phyloP scores from a whole-genome alignment of 192 early-diverging fungal species.

The Coemansia sp. region DNA sequence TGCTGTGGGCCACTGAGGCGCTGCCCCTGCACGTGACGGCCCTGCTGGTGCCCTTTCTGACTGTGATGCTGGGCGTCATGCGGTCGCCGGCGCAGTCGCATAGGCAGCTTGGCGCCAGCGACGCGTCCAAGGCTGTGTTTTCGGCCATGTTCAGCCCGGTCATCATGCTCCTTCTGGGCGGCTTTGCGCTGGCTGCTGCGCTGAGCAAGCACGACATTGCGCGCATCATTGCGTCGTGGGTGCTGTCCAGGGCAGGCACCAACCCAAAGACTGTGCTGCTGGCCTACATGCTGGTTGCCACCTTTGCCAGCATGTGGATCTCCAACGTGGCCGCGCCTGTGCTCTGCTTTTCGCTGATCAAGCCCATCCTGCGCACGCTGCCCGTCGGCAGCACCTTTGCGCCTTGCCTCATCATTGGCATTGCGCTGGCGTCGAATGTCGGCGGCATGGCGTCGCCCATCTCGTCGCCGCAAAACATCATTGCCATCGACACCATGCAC shows the following conservation, averaged over 20 bases:
- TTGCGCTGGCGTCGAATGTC: slow-evolving; percentile 92
- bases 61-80: slow-evolving; percentile 82
- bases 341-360: slow-evolving; percentile 90
- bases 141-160: slow-evolving; percentile 93
- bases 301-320: slow-evolving; percentile 98
- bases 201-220: slow-evolving; percentile 96
- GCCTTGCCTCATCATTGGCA: slow-evolving; percentile 89
- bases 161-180: slow-evolving; percentile 93
- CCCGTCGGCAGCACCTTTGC: slow-evolving; percentile 77
- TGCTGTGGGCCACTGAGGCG: slow-evolving; percentile 92
- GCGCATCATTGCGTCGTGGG: slow-evolving; percentile 79
- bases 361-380: slow-evolving; percentile 90
- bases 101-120: slow-evolving; percentile 60
- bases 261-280: slow-evolving; percentile 79
- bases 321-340: slow-evolving; percentile 96
- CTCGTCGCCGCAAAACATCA: slow-evolving; percentile 95
- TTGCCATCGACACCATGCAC: slow-evolving; percentile 90
- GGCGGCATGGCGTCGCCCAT: slow-evolving; percentile 98
- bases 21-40: slow-evolving; percentile 93
- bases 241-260: slow-evolving; percentile 89
- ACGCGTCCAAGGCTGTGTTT: slow-evolving; percentile 82
- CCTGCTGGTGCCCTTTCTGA: slow-evolving; percentile 79
- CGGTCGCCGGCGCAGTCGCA: slow-evolving; percentile 53
- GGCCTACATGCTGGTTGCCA: slow-evolving; percentile 94
- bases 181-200: slow-evolving; percentile 91